phyloP scores from a whole-genome alignment of 352 stramenopile genomes.

The Thalassiosira oceanica region DNA sequence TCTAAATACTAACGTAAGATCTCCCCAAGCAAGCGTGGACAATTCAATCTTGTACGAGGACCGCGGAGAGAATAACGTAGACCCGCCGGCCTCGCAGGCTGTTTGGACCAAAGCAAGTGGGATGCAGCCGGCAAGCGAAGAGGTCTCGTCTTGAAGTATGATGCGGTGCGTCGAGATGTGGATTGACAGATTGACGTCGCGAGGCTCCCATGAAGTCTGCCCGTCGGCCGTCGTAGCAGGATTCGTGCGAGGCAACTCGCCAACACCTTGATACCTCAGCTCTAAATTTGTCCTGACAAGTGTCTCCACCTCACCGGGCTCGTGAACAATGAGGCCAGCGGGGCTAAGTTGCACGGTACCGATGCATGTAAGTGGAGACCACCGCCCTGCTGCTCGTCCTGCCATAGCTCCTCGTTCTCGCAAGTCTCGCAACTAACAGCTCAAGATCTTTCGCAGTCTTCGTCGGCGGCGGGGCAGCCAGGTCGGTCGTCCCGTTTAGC shows the following conservation, averaged over 20 bases:
- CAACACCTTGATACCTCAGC: constrained; percentile 59
- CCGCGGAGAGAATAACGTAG: constrained; percentile 37
- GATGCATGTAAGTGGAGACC: constrained; percentile 70
- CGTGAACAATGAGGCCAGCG: constrained; percentile 67
- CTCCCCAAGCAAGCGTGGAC: constrained; percentile 53
- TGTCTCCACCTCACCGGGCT: constrained; percentile 66
- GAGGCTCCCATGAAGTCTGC: constrained; percentile 42
- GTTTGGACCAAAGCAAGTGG: constrained; percentile 54
- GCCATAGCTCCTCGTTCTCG: too few species aligned
- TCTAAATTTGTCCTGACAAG: constrained; percentile 53
- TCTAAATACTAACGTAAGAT: constrained; percentile 62
- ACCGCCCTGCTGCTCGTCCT: too few species aligned
- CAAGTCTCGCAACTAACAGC: too few species aligned
- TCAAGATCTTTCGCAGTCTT: too few species aligned
- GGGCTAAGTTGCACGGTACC: constrained; percentile 52
- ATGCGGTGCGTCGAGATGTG: constrained; percentile 76
- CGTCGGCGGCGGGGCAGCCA: too few species aligned
- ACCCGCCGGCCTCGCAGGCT: constrained; percentile 8
- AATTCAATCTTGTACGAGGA: constrained; percentile 63
- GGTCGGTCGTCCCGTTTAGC: too few species aligned
- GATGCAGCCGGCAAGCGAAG: constrained; percentile 51
- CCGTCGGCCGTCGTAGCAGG: not conserved
- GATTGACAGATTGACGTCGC: constrained; percentile 35
- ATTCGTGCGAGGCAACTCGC: too few species aligned
- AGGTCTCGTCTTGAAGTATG: constrained; percentile 52